phyloP scores from a whole-genome alignment of 192 early-diverging fungal genomes.

The Backusella psychrophila region DNA sequence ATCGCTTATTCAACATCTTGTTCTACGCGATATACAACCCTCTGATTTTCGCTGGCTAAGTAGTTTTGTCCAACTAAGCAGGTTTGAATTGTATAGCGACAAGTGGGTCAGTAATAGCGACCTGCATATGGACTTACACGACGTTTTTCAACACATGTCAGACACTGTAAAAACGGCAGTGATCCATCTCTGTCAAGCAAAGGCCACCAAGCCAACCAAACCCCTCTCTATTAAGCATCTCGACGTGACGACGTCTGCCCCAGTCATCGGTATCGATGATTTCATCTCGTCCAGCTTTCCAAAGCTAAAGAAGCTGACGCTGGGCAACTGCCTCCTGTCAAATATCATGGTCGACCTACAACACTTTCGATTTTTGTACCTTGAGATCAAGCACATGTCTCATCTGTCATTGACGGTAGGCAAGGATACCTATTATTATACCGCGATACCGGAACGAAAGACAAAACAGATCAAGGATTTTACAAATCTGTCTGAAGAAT shows the following conservation, averaged over 20 bases:
- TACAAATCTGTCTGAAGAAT: background rate
- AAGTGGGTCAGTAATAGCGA: background rate
- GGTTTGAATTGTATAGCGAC: background rate
- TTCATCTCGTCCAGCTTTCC: background rate
- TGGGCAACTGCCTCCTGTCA: background rate
- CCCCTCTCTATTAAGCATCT: background rate
- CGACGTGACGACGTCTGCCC: background rate
- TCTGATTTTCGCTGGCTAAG: background rate
- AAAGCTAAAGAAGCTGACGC: background rate
- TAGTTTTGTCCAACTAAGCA: background rate
- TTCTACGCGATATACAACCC: background rate
- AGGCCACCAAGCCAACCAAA: background rate
- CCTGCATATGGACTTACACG: background rate
- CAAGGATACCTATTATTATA: background rate
- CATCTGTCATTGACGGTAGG: background rate
- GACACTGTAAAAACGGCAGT: background rate
- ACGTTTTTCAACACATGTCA: background rate
- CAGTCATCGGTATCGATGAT: background rate
- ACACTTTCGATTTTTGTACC: background rate
- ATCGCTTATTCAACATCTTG: background rate
- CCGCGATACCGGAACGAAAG: background rate
- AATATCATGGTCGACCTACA: background rate
- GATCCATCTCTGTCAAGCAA: background rate
- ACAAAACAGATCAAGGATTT: background rate
- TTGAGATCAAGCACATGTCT: background rate